Base-by-base conservation (phyloP, 148 eudicot species). In the Salicornia ramosissima region DNA sequence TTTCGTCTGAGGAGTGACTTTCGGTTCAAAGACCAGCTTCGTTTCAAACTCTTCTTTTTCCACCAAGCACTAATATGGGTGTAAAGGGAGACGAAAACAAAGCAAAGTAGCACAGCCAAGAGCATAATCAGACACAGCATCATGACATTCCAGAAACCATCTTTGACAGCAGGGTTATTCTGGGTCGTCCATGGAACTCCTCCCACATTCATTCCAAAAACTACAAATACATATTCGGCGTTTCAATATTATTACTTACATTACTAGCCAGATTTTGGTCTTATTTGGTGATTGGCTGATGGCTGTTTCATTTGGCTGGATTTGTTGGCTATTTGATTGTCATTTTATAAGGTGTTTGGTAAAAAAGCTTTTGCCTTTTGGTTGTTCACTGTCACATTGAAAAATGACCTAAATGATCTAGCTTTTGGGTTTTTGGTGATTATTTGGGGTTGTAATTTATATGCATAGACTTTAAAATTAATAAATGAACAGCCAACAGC, bases 191-290 rank as follows among this genome's bases (percentile, higher is more conserved):
- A 94, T 50, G 99, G 99, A 64, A 94, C 96, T 63, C 99, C 99
- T 72, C 99, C 97, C 66, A 91, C 97, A 46, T 94, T 94, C 99
- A 94, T 94, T 64, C 99, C 99, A 77, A 94, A 94, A 68, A 94
- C 99, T 94, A 82, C 74, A 68, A 21, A 7, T 18, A 64, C 72
- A 75, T 22, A 74, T 47, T n/a, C 28, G 15, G 6, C 39, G n/a
- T 29, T 34, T 71, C 21, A 65, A 30, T 34, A 59, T 53, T 7
- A 60, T 0, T 6, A 36, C 9, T 36, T 19, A 21, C 40, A 12
- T 7, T 16, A 33, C 11, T 28, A 57, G 22, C 22, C 62, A 6
- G 29, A 28, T n/a, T n/a, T n/a, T n/a, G n/a, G n/a, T n/a, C n/a
- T n/a, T n/a, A n/a, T n/a, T n/a, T n/a, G n/a, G n/a, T n/a, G n/a